These are phyloP conservation scores for Globisporangium paroecandrum DNA, from an alignment of 352 stramenopile species.

Conservation along the genomic window DNA sequence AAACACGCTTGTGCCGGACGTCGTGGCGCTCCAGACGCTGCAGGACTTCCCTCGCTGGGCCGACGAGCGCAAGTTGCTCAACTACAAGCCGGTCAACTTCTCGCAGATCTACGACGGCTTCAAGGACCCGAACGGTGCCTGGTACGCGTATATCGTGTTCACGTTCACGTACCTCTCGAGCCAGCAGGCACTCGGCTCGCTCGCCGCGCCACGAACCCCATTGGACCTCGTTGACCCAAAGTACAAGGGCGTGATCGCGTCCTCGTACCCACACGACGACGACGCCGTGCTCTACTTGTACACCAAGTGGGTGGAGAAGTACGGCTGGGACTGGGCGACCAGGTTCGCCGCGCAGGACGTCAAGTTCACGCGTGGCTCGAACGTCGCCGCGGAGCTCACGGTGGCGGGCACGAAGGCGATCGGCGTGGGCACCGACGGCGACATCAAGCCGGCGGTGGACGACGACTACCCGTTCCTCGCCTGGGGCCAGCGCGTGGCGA, in stretches of 20 bases:
- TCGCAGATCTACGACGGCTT: conserved; percentile 47
- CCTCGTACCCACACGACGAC: conserved; percentile 47
- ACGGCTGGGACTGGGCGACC: conserved; percentile 47
- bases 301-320: conserved; percentile 41
- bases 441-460: background rate
- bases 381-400: conserved; percentile 27
- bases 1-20: conserved; percentile 31
- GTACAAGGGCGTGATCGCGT: conserved; percentile 39
- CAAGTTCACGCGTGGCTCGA: conserved; percentile 31
- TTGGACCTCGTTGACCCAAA: conserved; percentile 32
- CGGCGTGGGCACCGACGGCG: conserved; percentile 14
- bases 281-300: conserved; percentile 52
- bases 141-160: conserved; percentile 36
- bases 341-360: conserved; percentile 40
- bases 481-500: conserved; percentile 54
- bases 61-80: conserved; percentile 34
- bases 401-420: conserved; percentile 30
- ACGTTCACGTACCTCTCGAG: conserved; percentile 48
- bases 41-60: conserved; percentile 52
- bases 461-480: conserved; percentile 22
- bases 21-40: conserved; percentile 50
- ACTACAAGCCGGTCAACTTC: conserved; percentile 54
- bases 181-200: conserved; percentile 9
- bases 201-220: conserved; percentile 19
- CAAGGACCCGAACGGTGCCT: conserved; percentile 27